Evolutionary conservation across 2,329 filamentous ascomycete genomes (phyloP), one percentile per base, ranked within the genome.

Genomic region (Trichophyton mentagrophytes): DNA sequence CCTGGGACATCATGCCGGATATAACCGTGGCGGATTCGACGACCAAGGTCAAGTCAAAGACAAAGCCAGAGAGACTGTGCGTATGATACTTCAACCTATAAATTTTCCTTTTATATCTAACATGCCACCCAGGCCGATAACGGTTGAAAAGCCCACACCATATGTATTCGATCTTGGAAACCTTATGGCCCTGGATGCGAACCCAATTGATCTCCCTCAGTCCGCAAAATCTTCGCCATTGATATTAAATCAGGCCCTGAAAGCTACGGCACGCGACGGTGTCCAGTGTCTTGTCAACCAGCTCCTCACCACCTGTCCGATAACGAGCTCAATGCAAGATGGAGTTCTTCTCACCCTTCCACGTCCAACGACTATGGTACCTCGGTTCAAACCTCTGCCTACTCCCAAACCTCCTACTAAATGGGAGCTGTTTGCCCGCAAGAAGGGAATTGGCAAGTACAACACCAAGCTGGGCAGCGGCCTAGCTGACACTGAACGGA

Each of bases 401-500:
- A 81, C 84, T 61, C 82, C 85, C 66, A 93, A 91, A 77, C 79
- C 86, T 61, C 87, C 87, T 67, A 97, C 92, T 62, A 96, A 90
- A 74, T 99, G 93, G 93, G 87, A 96, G 79, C 84, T 87, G 70
- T 99, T 99, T 78, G 93, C 93, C 53, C 87, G 85, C 74, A 95
- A 95, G 84, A 95, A 96, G 82, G 93, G 93, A 61, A 97, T 99
- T 59, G 76, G 76, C 77, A 89, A 88, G 78, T 85, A 85, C 75
- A 95, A 91, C 82, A 87, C 84, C 66, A 84, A 70, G 61, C 69
- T 73, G 17, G 75, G 67, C 20, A 65, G 66, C 15, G 68, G 87
- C 66, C 90, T 93, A 71, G 81, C 85, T 74, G 57, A 59, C 13
- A 82, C 85, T 64, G 80, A 75, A 81, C 81, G 84, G 46, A 70